Evolutionary conservation across 1,284 basidiomycete species (phyloP).

Genomic region (Neonothopanus nambi): DNA sequence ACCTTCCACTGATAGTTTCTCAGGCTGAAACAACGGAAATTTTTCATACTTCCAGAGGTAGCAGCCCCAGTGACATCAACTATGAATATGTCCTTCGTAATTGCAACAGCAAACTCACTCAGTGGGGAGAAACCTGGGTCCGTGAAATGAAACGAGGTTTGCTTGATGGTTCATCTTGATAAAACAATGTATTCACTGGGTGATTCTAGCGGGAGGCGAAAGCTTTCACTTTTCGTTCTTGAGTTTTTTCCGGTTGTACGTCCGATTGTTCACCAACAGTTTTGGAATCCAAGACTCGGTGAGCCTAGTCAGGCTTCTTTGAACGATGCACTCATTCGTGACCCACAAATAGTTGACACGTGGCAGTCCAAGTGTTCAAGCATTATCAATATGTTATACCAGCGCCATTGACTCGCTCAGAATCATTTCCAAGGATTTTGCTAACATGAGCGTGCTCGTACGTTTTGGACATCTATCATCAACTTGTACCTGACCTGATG

Average conservation of each 20-base stretch:
- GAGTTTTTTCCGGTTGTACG: slow-evolving; percentile 72
- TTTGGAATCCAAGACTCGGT: slow-evolving; percentile 72
- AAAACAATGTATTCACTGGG: background rate
- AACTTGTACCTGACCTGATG: background rate
- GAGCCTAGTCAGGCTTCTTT: slow-evolving; percentile 24
- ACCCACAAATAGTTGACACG: slow-evolving; percentile 35
- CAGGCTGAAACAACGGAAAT: slow-evolving; percentile 77
- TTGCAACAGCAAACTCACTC: slow-evolving; percentile 67
- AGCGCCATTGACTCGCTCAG: slow-evolving; percentile 69
- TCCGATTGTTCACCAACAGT: slow-evolving; percentile 77
- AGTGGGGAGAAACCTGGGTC: slow-evolving; percentile 71
- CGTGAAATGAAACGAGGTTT: slow-evolving; percentile 68
- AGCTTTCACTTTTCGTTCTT: slow-evolving; percentile 40
- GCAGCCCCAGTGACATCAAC: slow-evolving; percentile 59
- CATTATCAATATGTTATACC: slow-evolving; percentile 68
- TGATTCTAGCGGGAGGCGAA: slow-evolving; percentile 12
- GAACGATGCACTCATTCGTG: slow-evolving; percentile 20
- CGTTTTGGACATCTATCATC: slow-evolving; percentile 26
- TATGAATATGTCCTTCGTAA: slow-evolving; percentile 68
- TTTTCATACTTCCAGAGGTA: slow-evolving; percentile 57
- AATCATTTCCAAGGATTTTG: slow-evolving; percentile 73
- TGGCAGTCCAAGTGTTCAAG: slow-evolving; percentile 60
- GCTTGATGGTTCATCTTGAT: slow-evolving; percentile 14
- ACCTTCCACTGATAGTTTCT: slow-evolving; percentile 17
- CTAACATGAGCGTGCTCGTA: slow-evolving; percentile 73